phyloP scores from a whole-genome alignment of 768 basidiomycete genomes.

The Tulasnella sp. region DNA sequence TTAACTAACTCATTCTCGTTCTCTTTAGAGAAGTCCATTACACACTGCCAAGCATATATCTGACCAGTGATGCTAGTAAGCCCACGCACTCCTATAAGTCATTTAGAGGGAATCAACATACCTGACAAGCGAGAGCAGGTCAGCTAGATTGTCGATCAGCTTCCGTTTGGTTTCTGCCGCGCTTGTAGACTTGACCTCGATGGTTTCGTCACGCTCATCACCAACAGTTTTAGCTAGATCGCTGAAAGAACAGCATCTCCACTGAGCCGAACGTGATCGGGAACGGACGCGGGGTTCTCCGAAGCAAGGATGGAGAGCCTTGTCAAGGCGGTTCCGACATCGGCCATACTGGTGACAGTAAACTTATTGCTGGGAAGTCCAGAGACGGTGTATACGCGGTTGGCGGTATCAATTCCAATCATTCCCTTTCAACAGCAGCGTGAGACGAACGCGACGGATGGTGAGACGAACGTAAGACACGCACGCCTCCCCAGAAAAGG shows the following conservation, averaged over 20 bases:
- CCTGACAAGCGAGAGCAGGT: too few relatives aligned
- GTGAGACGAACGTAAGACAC: neutral
- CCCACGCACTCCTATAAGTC: too few relatives aligned
- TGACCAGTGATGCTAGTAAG: too few relatives aligned
- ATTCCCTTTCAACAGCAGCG: neutral
- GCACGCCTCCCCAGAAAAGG: neutral
- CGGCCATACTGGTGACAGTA: neutral
- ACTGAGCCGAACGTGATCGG: slow-evolving; percentile 1
- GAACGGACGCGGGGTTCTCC: slow-evolving; percentile 1
- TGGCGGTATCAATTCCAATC: slow-evolving; percentile 7
- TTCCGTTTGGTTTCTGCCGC: too few relatives aligned
- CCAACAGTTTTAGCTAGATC: slow-evolving; percentile 9
- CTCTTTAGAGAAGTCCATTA: too few relatives aligned
- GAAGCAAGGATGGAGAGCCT: neutral
- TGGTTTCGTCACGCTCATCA: neutral
- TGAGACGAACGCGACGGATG: too few relatives aligned
- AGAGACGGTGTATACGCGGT: neutral
- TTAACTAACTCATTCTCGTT: too few relatives aligned
- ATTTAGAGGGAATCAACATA: too few relatives aligned
- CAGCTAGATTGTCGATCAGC: too few relatives aligned
- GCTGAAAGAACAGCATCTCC: neutral
- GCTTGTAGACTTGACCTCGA: too few relatives aligned
- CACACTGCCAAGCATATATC: too few relatives aligned
- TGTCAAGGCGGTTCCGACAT: slow-evolving; percentile 2
- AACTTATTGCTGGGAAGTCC: slow-evolving; percentile 2